Evolutionary conservation across 805 yeast genomes (phyloP), one percentile per base, ranked within the genome.

Genomic region (Myxozyma nipponensis): DNA sequence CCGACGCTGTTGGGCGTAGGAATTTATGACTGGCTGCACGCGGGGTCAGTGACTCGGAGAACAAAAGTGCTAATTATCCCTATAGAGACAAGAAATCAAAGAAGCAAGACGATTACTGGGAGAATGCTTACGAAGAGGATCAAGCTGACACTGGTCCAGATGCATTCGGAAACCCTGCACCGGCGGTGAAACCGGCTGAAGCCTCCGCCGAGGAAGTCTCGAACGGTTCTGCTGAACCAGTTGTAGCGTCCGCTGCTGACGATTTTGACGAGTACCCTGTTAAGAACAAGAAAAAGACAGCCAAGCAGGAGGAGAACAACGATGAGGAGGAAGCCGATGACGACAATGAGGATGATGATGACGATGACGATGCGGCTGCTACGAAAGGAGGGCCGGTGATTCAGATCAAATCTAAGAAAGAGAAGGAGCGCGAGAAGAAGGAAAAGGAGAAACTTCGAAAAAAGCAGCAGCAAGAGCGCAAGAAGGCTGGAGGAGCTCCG

Each of bases 361-460:
- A 35, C 6, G 21, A 35, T 7, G 69, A 62, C 35, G 81, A 70
- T 30, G 79, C 73, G 46, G 79, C 69, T 41, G 72, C 71, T 49
- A 79, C 76, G 24, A 78, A 75, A 72, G 82, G 76, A 41, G 82
- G 80, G 48, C 81, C 78, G 54, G 82, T 79, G 61, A 78, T 78
- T 47, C 77, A 78, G 67, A 51, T 13, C 63, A 57, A 39, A 61
- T 90, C 70, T 50, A 93, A 91, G 78, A 89, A 91, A 72, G 98
- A 91, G 73, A 90, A 83, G 73, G 95, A 93, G 70, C 87, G 86
- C 81, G 95, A 91, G 69, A 96, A 90, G 64, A 72, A 72, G 61
- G 75, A 72, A 64, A 69, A 72, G 34, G 75, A 72, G 56, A 91
- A 91, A 76, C 86, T 83, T 62, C 78, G 82, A 69, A 91, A 91